Evolutionary conservation across 108 stramenopile species (phyloP).

Genomic region (Halocafeteria seosinensis): DNA sequence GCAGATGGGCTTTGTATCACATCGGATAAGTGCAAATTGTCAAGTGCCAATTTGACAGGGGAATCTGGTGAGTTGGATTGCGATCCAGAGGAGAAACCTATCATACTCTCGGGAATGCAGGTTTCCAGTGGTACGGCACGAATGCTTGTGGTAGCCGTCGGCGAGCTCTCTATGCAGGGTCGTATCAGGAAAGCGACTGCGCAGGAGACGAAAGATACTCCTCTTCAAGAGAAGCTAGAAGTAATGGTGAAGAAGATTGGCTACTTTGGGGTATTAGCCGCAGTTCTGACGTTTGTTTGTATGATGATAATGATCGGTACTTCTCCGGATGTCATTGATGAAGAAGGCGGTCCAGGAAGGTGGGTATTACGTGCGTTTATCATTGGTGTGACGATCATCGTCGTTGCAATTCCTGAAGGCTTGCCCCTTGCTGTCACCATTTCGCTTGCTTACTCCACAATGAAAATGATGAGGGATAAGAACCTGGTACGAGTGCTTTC

Average conservation of each 20-base stretch:
- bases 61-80: slow-evolving; percentile 56
- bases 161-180: slow-evolving; percentile 49
- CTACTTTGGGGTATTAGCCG: slow-evolving; percentile 41
- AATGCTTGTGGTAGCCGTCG: slow-evolving; percentile 56
- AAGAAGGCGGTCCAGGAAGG: slow-evolving; percentile 48
- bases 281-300: slow-evolving; percentile 47
- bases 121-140: slow-evolving; percentile 21
- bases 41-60: slow-evolving; percentile 77
- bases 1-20: slow-evolving; percentile 74
- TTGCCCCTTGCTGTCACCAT: slow-evolving; percentile 92
- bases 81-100: neutral
- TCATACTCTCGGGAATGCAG: neutral
- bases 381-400: slow-evolving; percentile 79
- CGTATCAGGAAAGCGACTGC: slow-evolving; percentile 48
- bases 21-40: slow-evolving; percentile 59
- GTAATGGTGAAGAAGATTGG: slow-evolving; percentile 14
- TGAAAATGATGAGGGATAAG: slow-evolving; percentile 77
- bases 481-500: slow-evolving; percentile 83
- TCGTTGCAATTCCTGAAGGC: slow-evolving; percentile 94
- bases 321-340: slow-evolving; percentile 6
- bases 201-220: slow-evolving; percentile 8
- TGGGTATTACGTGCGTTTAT: slow-evolving; percentile 62
- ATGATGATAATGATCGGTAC: slow-evolving; percentile 50
- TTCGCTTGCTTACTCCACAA: slow-evolving; percentile 64
- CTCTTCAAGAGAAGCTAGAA: slow-evolving; percentile 16